phyloP scores from a whole-genome alignment of 768 basidiomycete genomes.

The Stropharia rugosoannulata region DNA sequence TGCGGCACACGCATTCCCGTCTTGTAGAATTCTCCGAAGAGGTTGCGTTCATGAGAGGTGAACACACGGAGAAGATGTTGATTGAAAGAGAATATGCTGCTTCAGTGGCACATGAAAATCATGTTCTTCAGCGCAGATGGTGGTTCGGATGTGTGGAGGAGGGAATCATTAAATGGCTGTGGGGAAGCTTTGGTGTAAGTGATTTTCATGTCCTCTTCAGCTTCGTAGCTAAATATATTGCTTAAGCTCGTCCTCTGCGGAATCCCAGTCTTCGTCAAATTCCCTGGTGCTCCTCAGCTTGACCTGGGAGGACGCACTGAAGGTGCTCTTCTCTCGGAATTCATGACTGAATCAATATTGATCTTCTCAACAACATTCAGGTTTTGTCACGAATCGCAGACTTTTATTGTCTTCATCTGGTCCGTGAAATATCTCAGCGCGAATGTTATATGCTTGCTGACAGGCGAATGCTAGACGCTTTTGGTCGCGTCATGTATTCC shows the following conservation, averaged over 20 bases:
- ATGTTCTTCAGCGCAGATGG: constrained; percentile 76
- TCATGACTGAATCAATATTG: neutral
- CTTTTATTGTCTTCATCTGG: constrained; percentile 86
- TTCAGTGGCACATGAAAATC: constrained; percentile 82
- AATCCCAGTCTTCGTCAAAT: constrained; percentile 88
- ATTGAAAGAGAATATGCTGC: constrained; percentile 87
- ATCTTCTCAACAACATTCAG: constrained; percentile 33
- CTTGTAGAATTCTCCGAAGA: constrained; percentile 89
- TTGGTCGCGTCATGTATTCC: constrained; percentile 95
- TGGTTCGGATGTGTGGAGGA: constrained; percentile 94
- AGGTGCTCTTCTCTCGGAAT: constrained; percentile 43
- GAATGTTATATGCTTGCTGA: neutral
- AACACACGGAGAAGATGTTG: constrained; percentile 87
- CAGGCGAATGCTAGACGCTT: constrained; percentile 60
- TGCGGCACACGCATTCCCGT: constrained; percentile 91
- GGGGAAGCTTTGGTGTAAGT: constrained; percentile 92
- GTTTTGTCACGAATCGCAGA: constrained; percentile 95
- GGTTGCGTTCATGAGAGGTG: constrained; percentile 85
- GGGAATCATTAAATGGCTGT: constrained; percentile 94
- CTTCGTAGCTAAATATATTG: neutral
- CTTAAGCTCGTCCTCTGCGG: constrained; percentile 80
- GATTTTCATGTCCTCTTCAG: neutral
- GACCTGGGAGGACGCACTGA: constrained; percentile 91
- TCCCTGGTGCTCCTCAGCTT: constrained; percentile 62
- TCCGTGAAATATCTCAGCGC: constrained; percentile 20